phyloP scores from a whole-genome alignment of 768 basidiomycete genomes.

The Suillus ampliporus region DNA sequence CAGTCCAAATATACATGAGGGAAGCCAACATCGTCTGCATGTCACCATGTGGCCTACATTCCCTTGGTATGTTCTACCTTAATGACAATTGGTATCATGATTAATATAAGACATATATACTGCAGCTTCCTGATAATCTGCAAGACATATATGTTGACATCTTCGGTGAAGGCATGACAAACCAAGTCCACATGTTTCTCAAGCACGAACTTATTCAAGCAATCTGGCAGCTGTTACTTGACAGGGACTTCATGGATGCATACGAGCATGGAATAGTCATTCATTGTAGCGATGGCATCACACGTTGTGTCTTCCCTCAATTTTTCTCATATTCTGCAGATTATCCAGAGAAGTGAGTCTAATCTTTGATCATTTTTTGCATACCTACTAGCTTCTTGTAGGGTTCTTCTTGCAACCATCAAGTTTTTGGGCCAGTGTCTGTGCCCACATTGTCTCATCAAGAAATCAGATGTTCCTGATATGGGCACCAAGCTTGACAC shows the following conservation, averaged over 20 bases:
- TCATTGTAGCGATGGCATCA: conserved; percentile 20
- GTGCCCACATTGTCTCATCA: conserved; percentile 24
- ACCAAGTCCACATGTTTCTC: conserved; percentile 13
- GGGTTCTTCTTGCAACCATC: conserved; percentile 27
- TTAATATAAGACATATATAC: background rate
- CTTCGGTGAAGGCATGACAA: background rate
- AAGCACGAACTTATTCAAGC: conserved; percentile 25
- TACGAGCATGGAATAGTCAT: conserved; percentile 28
- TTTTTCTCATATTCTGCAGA: conserved; percentile 30
- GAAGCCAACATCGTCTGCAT: conserved; percentile 13
- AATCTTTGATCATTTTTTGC: no score
- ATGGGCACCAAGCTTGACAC: conserved; percentile 19
- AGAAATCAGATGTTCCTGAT: conserved; percentile 8
- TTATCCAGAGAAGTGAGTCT: conserved; percentile 24
- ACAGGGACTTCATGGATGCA: conserved; percentile 26
- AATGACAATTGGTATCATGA: conserved; percentile 7
- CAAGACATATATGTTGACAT: conserved; percentile 4
- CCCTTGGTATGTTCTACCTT: conserved; percentile 12
- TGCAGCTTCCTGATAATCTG: conserved; percentile 8
- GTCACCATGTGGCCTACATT: conserved; percentile 23
- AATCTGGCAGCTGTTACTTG: conserved; percentile 22
- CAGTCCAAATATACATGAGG: conserved; percentile 20
- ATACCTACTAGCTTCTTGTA: background rate
- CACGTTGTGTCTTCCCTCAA: conserved; percentile 22
- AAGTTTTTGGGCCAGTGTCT: conserved; percentile 26